These are phyloP conservation scores for Talaromyces sp. DNA, from an alignment of 2,329 filamentous ascomycete species.

Conservation along the genomic window DNA sequence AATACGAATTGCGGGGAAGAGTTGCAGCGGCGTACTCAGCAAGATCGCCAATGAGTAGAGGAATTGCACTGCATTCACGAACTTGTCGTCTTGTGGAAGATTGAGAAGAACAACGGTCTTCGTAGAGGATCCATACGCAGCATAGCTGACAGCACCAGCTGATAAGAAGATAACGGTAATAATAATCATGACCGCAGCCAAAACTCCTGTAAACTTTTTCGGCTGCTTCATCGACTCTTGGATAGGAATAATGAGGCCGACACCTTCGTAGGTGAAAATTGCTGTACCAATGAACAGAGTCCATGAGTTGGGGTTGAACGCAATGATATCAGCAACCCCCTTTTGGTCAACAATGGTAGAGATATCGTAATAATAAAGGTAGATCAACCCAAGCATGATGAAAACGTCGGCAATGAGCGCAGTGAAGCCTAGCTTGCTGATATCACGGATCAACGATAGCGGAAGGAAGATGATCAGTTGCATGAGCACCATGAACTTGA, in stretches of 20 bases:
- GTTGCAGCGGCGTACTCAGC: constrained; percentile 88
- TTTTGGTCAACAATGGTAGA: constrained; percentile 72
- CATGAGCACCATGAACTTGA: constrained; percentile 85
- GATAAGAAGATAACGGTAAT: constrained; percentile 86
- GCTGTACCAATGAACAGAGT: constrained; percentile 97
- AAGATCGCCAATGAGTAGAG: constrained; percentile 98
- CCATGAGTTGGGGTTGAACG: constrained; percentile 90
- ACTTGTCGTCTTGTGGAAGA: constrained; percentile 87
- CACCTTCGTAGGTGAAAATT: constrained; percentile 98
- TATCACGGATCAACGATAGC: constrained; percentile 88
- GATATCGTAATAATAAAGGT: constrained; percentile 94
- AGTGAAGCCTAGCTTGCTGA: constrained; percentile 93
- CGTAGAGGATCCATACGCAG: constrained; percentile 89
- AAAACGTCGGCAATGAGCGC: constrained; percentile 91
- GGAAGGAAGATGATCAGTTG: constrained; percentile 95
- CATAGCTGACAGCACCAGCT: constrained; percentile 91
- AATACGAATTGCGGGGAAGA: constrained; percentile 96
- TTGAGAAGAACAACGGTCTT: constrained; percentile 96
- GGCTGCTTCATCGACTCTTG: constrained; percentile 95
- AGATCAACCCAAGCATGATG: constrained; percentile 85
- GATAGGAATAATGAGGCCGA: constrained; percentile 95
- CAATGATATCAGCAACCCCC: constrained; percentile 72
- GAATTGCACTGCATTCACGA: constrained; percentile 94
- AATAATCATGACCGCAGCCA: constrained; percentile 87
- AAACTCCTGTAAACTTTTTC: constrained; percentile 80